These are phyloP conservation scores for Scheffersomyces segobiensis DNA, from an alignment of 1,139 yeast species.

Conservation along the genomic window DNA sequence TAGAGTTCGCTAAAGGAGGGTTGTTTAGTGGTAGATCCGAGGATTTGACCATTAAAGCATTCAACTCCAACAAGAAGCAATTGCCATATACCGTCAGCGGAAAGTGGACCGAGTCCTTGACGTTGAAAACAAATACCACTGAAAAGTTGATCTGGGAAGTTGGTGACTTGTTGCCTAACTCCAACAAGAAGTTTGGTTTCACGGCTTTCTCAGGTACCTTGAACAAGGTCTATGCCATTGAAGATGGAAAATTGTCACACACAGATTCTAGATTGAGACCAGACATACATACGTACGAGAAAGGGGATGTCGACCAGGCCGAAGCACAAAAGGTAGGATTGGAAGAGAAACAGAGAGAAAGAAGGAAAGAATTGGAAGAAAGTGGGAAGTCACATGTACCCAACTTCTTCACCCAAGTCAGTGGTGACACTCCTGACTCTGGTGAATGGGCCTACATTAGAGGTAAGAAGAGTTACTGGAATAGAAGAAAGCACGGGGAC, in stretches of 20 bases:
- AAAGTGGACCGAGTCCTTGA: conserved; percentile 72
- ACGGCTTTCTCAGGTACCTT: conserved; percentile 79
- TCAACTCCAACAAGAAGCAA: conserved; percentile 33
- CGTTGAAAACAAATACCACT: conserved; percentile 40
- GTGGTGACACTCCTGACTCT: conserved; percentile 35
- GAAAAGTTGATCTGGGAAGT: conserved; percentile 63
- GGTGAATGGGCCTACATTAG: conserved; percentile 61
- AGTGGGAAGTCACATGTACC: conserved; percentile 52
- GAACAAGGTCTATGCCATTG: conserved; percentile 75
- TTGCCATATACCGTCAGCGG: conserved; percentile 56
- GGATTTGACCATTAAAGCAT: conserved; percentile 61
- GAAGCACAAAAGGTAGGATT: conserved; percentile 64
- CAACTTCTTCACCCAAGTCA: conserved; percentile 57
- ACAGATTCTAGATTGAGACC: conserved; percentile 92
- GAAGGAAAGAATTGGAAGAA: conserved; percentile 63
- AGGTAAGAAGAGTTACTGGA: conserved; percentile 81
- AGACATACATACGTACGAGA: conserved; percentile 72
- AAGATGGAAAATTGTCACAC: conserved; percentile 65
- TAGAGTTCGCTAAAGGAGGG: conserved; percentile 69
- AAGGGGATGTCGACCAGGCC: conserved; percentile 68
- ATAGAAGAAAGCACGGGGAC: conserved; percentile 57
- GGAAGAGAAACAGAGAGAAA: conserved; percentile 78
- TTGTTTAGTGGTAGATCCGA: conserved; percentile 91
- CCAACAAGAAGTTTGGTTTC: conserved; percentile 75
- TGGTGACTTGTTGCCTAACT: conserved; percentile 61